Base-by-base conservation (phyloP, 208 protist species). In the Balamuthia mandrillaris region DNA sequence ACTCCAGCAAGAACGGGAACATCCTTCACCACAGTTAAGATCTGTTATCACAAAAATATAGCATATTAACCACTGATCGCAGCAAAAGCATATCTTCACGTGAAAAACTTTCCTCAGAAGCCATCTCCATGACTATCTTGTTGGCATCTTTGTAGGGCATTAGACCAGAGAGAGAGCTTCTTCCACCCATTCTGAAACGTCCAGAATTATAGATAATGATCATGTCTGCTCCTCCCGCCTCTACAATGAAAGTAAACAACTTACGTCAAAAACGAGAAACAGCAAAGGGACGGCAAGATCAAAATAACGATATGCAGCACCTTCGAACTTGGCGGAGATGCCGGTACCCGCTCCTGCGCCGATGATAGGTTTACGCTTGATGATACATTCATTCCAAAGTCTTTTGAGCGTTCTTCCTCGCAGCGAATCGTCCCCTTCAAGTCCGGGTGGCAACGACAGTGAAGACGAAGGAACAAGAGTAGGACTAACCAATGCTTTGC, bases 61-160 rank as follows among this genome's bases (percentile, higher is more conserved):
- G n/a, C n/a, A n/a, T n/a, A n/a, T n/a, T n/a, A n/a, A n/a, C n/a
- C n/a, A n/a, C n/a, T n/a, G n/a, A n/a, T n/a, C n/a, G n/a, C n/a
- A n/a, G n/a, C n/a, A n/a, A n/a, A n/a, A n/a, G n/a, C n/a, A n/a
- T n/a, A n/a, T n/a, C n/a, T n/a, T n/a, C n/a, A 33, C 9, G 65
- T 10, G 24, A 75, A 16, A 3, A 10, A 7, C 18, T 18, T 56
- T 56, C 68, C 45, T 81, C 72, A 3, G 27, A 41, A n/a, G 72
- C 72, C 72, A 81, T 81, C n/a, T 81, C 72, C 24, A 81, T 37
- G 72, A 81, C 72, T 10, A 81, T n/a, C 9, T 41, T 49, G 27
- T 81, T 81, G 47, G 72, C 72, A 49, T 81, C 72, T 49, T 81
- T 81, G 72, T 81, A 81, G 5, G 72, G 72, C 72, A 81, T 27